These are phyloP conservation scores for Chlorella sp. DNA, from an alignment of 139 green algal genomes.

Conservation along the genomic window DNA sequence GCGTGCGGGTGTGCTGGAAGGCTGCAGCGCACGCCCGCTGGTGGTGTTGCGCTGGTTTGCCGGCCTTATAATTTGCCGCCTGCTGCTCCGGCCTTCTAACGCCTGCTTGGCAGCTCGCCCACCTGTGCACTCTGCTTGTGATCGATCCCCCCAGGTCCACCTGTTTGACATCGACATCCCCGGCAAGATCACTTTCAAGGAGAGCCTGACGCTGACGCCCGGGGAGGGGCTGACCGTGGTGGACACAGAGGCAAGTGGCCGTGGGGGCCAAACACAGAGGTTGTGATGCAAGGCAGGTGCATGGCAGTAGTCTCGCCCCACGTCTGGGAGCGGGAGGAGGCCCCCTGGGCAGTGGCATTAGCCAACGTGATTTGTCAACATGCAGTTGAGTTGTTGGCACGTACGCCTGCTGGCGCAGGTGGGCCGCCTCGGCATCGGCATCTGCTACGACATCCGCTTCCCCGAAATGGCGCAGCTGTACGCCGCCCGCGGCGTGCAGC, in stretches of 20 bases:
- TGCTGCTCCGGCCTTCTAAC: too few relatives aligned
- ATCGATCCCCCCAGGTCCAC: constrained; percentile 75
- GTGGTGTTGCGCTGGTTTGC: background rate
- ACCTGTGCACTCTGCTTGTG: background rate
- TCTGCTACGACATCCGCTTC: constrained; percentile 99
- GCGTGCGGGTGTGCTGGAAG: too few relatives aligned
- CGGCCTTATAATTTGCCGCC: too few relatives aligned
- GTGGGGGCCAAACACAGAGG: too few relatives aligned
- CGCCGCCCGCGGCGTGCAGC: constrained; percentile 77
- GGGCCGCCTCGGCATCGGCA: constrained; percentile 87
- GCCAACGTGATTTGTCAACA: too few relatives aligned
- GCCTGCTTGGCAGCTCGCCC: background rate
- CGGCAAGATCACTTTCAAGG: constrained; percentile 97
- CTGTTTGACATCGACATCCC: constrained; percentile 99
- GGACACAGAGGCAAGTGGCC: constrained; percentile 83
- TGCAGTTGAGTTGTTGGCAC: too few relatives aligned
- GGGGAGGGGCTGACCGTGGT: constrained; percentile 83
- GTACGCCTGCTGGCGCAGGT: background rate
- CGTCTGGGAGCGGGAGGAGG: too few relatives aligned
- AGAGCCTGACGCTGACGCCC: constrained; percentile 89
- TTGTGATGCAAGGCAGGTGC: too few relatives aligned
- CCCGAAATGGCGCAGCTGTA: constrained; percentile 94
- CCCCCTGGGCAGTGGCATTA: background rate
- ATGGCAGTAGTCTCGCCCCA: too few relatives aligned
- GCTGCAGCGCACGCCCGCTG: too few relatives aligned